These are phyloP conservation scores for Rosa hybrid DNA, from an alignment of 331 rosid species.

Conservation along the genomic window DNA sequence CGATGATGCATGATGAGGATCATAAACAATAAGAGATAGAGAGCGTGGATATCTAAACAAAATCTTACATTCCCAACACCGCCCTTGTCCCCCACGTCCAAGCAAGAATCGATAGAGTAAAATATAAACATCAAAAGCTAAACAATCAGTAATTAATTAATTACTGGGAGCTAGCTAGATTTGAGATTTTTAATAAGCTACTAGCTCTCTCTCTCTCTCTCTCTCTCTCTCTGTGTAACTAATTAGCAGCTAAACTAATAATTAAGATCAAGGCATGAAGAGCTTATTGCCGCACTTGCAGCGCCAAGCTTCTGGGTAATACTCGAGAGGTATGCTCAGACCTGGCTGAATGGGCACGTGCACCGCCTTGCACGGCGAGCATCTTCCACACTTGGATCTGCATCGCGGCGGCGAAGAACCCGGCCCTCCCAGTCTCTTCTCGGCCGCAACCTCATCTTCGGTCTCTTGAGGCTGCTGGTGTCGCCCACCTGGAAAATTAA, in stretches of 20 bases:
- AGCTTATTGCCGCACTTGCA: slow-evolving; percentile 89
- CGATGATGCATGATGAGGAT: background rate
- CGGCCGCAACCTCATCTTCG: slow-evolving; percentile 7
- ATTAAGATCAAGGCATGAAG: slow-evolving; percentile 56
- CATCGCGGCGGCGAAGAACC: slow-evolving; percentile 91
- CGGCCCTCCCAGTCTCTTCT: slow-evolving; percentile 42
- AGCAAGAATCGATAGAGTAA: slow-evolving; percentile 17
- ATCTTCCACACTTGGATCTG: slow-evolving; percentile 84
- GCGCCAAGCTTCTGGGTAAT: slow-evolving; percentile 98
- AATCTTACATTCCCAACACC: slow-evolving; percentile 59
- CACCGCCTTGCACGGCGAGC: slow-evolving; percentile 75
- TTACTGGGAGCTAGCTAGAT: slow-evolving; percentile 10
- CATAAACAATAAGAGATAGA: slow-evolving; percentile 10
- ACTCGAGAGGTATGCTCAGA: slow-evolving; percentile 67
- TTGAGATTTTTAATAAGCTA: background rate
- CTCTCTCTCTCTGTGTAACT: background rate
- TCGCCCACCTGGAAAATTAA: background rate
- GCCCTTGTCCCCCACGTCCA: slow-evolving; percentile 27
- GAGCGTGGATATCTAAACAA: slow-evolving; percentile 18
- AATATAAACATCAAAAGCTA: slow-evolving; percentile 1
- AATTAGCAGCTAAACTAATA: background rate
- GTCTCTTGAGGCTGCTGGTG: background rate
- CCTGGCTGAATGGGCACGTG: slow-evolving; percentile 86
- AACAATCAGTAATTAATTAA: slow-evolving; percentile 21
- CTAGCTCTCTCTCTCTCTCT: background rate